Evolutionary conservation across 495 filamentous ascomycete species (phyloP), one percentile per base, ranked within the genome.

Genomic region (Platismatia glauca): DNA sequence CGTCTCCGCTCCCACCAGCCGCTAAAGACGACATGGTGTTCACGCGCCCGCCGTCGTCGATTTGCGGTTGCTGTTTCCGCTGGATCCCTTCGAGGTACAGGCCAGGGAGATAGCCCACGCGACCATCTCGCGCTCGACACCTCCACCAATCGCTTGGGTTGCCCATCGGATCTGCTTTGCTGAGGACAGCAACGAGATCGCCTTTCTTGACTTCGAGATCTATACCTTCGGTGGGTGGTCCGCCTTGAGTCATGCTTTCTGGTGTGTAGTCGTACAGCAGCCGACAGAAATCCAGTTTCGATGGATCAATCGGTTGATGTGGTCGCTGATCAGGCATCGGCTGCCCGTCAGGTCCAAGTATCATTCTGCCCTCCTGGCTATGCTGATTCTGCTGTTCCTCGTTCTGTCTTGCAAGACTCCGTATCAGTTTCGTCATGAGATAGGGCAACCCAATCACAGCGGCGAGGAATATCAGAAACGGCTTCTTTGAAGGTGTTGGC

Each of bases 71-170:
- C 41, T 84, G 85, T 72, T 85, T 84, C 65, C 88, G 78, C 69
- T 87, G 82, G 62, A 95, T 88, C 9, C 85, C 81, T 76, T 96
- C 91, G 57, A 99, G 80, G 75, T 96, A 99, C 0, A 89, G 87
- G 5, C 85, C 81, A 8, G 94, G 94, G 15, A 99, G 79, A 70
- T 96, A 99, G 3, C 94, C 94, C 55, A 96, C 85, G 24, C 90
- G 78, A 22, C 90, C 91, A 71, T 97, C 91, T 56, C 95, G 79
- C n/a, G 92, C 89, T 61, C 94, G 81, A 75, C 94, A 99, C 62
- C 88, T 85, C 94, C 94, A 99, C 94, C 94, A 99, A 71, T 97
- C 91, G 58, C 85, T 88, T 16, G 90, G 85, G 67, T 96, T 89
- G 55, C 95, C 95, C 73, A 91, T 82, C 1, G 94, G 93, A 71